Conservation (phyloP, 2,329 filamentous ascomycete species). For the Scedosporium aurantiacum region DNA sequence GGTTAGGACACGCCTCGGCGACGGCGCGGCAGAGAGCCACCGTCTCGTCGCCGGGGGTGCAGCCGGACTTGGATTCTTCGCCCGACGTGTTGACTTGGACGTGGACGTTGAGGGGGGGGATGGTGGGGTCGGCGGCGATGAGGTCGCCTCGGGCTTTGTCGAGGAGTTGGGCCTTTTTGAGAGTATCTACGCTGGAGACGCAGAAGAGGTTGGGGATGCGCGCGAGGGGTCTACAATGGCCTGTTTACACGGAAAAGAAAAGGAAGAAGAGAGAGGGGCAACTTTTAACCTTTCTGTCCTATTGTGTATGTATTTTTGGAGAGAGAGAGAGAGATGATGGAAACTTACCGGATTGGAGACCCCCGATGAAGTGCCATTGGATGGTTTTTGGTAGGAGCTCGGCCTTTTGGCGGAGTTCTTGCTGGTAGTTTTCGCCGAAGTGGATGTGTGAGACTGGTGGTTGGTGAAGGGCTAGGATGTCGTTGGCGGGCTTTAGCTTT, state of each 20-base stretch:
- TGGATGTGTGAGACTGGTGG: slow-evolving; percentile 51
- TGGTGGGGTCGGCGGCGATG: slow-evolving; percentile 24
- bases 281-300: no score
- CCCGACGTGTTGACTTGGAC: slow-evolving; percentile 94
- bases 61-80: slow-evolving; percentile 75
- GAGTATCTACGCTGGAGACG: slow-evolving; percentile 78
- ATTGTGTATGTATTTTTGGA: background rate
- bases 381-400: slow-evolving; percentile 64
- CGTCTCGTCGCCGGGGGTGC: slow-evolving; percentile 53
- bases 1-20: slow-evolving; percentile 55
- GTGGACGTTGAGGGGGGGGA: slow-evolving; percentile 54
- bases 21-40: slow-evolving; percentile 60
- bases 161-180: slow-evolving; percentile 77
- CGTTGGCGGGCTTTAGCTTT: slow-evolving; percentile 87
- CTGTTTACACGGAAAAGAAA: slow-evolving; percentile 26
- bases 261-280: background rate
- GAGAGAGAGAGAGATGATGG: background rate
- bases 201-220: slow-evolving; percentile 82
- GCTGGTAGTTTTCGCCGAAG: slow-evolving; percentile 95
- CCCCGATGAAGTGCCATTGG: slow-evolving; percentile 94
- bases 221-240: slow-evolving; percentile 82
- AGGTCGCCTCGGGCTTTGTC: slow-evolving; percentile 63
- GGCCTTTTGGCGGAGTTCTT: slow-evolving; percentile 82
- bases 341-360: slow-evolving; percentile 59
- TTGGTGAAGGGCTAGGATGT: slow-evolving; percentile 75